Conservation (phyloP, 805 yeast species). For the Wickerhamomyces strasburgensis region DNA sequence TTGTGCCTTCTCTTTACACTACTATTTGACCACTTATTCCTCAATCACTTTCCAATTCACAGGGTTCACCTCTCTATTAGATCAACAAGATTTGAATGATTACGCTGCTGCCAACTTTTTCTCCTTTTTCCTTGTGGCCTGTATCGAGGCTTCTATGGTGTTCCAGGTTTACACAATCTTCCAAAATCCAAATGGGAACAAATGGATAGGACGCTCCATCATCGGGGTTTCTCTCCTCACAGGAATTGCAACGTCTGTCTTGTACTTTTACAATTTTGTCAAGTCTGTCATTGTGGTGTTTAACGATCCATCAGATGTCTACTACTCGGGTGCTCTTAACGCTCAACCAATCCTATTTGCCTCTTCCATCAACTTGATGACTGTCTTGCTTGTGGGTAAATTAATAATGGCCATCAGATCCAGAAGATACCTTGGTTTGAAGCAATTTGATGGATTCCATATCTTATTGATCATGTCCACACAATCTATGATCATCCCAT, state of each 20-base stretch:
- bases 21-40: slow-evolving; percentile 48
- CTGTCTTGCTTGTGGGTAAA: slow-evolving; percentile 58
- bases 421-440: slow-evolving; percentile 71
- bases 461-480: slow-evolving; percentile 72
- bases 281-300: slow-evolving; percentile 36
- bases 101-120: slow-evolving; percentile 58
- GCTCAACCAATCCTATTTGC: slow-evolving; percentile 62
- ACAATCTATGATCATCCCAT: slow-evolving; percentile 80
- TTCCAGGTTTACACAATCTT: slow-evolving; percentile 73
- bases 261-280: slow-evolving; percentile 53
- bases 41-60: slow-evolving; percentile 45
- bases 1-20: slow-evolving; percentile 52
- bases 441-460: slow-evolving; percentile 79
- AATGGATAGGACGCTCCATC: slow-evolving; percentile 34
- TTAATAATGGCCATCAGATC: slow-evolving; percentile 63
- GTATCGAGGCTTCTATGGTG: slow-evolving; percentile 61
- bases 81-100: slow-evolving; percentile 35
- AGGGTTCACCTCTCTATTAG: slow-evolving; percentile 34
- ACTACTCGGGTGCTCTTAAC: slow-evolving; percentile 39
- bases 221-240: slow-evolving; percentile 36
- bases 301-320: slow-evolving; percentile 17
- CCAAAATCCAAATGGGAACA: slow-evolving; percentile 42
- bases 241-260: slow-evolving; percentile 50
- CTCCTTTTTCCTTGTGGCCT: slow-evolving; percentile 52
- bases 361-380: slow-evolving; percentile 58